A percentile compares a stretch with the other conserved stretches of the same genome.
Conservation (phyloP, 2,329 filamentous ascomycete genomes). For the Pseudofabraea citricarpa region DNA sequence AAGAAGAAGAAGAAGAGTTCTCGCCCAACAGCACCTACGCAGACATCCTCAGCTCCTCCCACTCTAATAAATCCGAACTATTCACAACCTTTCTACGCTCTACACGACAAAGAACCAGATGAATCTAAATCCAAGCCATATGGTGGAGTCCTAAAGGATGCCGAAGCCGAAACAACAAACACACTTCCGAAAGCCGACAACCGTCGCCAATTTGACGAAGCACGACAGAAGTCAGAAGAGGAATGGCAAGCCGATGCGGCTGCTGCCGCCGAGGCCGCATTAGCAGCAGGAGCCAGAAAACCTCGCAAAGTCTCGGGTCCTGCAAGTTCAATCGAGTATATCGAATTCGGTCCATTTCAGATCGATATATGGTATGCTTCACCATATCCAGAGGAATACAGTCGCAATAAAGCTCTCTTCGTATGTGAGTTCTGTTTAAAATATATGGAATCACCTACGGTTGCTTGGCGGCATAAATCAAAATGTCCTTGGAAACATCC, state of each 20-base stretch:
- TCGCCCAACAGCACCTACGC: slow-evolving; percentile 35
- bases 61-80: slow-evolving; percentile 40
- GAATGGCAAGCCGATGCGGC: slow-evolving; percentile 73
- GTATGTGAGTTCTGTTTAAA: slow-evolving; percentile 99
- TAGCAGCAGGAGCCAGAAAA: slow-evolving; percentile 58
- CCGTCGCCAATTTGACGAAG: slow-evolving; percentile 81
- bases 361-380: slow-evolving; percentile 99
- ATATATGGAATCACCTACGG: slow-evolving; percentile 99
- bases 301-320: slow-evolving; percentile 75
- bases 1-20: slow-evolving; percentile 41
- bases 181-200: slow-evolving; percentile 79
- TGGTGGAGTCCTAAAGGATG: slow-evolving; percentile 84
- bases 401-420: slow-evolving; percentile 91
- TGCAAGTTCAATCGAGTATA: slow-evolving; percentile 95
- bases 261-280: slow-evolving; percentile 62
- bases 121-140: slow-evolving; percentile 92
- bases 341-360: slow-evolving; percentile 95
- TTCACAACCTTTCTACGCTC: slow-evolving; percentile 78
- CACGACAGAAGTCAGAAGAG: slow-evolving; percentile 85
- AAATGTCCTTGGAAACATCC: slow-evolving; percentile 97
- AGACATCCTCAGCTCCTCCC: slow-evolving; percentile 31
- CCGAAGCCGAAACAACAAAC: slow-evolving; percentile 84
- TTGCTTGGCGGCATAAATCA: slow-evolving; percentile 94
- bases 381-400: slow-evolving; percentile 97
- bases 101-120: slow-evolving; percentile 84